These are phyloP conservation scores for Stemphylium beticola DNA, from an alignment of 2,329 filamentous ascomycete genomes.

Conservation along the genomic window DNA sequence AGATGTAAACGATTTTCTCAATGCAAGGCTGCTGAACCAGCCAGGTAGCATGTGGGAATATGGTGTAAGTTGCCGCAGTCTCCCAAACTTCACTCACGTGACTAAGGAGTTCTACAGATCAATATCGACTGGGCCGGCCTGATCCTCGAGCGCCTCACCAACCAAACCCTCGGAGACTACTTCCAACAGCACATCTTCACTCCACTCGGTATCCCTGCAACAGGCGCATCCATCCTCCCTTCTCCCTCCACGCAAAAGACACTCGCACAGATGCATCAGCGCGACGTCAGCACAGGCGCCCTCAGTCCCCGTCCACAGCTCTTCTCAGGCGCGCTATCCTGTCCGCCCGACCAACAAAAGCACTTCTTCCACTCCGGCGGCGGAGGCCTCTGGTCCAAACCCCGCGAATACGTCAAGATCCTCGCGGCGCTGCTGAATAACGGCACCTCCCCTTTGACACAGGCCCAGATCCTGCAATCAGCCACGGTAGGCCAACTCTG, in stretches of 20 bases:
- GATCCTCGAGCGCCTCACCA: constrained; percentile 54
- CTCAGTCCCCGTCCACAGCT: constrained; percentile 57
- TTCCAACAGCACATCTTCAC: constrained; percentile 55
- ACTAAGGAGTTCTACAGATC: constrained; percentile 45
- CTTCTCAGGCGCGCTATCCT: constrained; percentile 54
- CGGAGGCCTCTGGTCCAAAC: constrained; percentile 65
- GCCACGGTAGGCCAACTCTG: constrained; percentile 70
- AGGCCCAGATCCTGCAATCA: constrained; percentile 60
- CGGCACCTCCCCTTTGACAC: constrained; percentile 65
- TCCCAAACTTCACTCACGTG: not conserved
- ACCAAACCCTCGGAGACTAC: constrained; percentile 53
- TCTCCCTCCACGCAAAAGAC: constrained; percentile 60
- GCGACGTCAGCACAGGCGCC: constrained; percentile 50
- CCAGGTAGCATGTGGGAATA: constrained; percentile 69
- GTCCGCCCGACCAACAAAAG: constrained; percentile 53
- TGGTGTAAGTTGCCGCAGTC: constrained; percentile 32
- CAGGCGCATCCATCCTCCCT: constrained; percentile 64
- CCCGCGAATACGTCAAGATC: constrained; percentile 66
- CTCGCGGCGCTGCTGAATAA: constrained; percentile 69
- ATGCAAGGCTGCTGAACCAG: constrained; percentile 65
- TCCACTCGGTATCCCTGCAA: constrained; percentile 51
- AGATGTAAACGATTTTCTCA: constrained; percentile 57
- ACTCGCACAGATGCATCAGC: constrained; percentile 64
- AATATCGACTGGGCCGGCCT: constrained; percentile 60
- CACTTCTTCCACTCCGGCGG: constrained; percentile 65